Evolutionary conservation across 2,329 filamentous ascomycete genomes (phyloP), one percentile per base, ranked within the genome.

Genomic region (Ophiosphaerella narmari): DNA sequence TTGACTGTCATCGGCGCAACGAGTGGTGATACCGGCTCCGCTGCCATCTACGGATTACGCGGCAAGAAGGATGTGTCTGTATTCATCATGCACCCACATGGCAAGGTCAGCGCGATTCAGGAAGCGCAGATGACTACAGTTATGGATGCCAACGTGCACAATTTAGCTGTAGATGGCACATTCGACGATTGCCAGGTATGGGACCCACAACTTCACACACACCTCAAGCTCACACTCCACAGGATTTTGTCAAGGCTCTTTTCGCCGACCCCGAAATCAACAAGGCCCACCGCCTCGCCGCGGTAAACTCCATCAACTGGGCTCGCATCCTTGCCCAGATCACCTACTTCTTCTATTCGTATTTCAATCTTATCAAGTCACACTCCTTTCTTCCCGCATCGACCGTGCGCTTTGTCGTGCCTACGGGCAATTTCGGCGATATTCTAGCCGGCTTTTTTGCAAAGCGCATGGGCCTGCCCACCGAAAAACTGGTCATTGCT

Each of bases 61-160:
- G 91, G 92, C 46, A 97, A 97, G 85, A 92, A 96, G 77, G 94
- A 99, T 80, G 90, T 97, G 13, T 95, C 91, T 0, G 90, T 97
- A 45, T 94, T 96, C 78, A 97, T 99, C 70, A 82, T 97, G 66
- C 88, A 93, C 74, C 94, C 94, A 23, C 90, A 94, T 74, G 93
- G 91, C 55, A 89, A 91, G 60, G 88, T 97, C 55, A 91, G 88
- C 71, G 90, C 91, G 12, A 89, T 97, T 49, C 94, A 97, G 74
- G 91, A 97, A 75, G 89, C 90, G 4, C 94, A 97, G 77, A 97
- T 97, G 94, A 97, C 92, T 0, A 97, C 93, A 0, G 89, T 94
- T 24, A 79, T 91, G 35, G 94, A 97, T 72, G 77, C 83, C 51
- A 97, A 97, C 70, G 92, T 97, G 31, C 91, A 97, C 80, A 96